Evolutionary conservation across 2,329 filamentous ascomycete species (phyloP).

Genomic region (Cercospora janseana): DNA sequence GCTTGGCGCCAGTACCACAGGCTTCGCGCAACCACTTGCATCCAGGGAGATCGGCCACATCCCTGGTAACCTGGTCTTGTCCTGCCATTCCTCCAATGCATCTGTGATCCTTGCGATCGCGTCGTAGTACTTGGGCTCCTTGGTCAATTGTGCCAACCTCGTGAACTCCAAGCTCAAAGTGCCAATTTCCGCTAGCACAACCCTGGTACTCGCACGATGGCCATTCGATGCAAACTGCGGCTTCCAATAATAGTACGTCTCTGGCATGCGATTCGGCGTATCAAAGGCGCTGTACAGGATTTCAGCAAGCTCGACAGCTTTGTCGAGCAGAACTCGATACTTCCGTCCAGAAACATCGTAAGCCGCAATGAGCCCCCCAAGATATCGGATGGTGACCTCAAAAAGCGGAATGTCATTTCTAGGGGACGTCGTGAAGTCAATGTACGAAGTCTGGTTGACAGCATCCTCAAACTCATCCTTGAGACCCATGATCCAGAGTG

Average conservation of each 20-base stretch:
- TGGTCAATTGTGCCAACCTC: conserved; percentile 79
- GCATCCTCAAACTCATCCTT: conserved; percentile 77
- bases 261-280: conserved; percentile 90
- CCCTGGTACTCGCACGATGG: conserved; percentile 58
- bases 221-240: conserved; percentile 63
- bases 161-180: conserved; percentile 87
- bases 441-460: conserved; percentile 63
- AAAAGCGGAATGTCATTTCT: conserved; percentile 78
- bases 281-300: conserved; percentile 81
- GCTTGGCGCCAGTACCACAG: conserved; percentile 22
- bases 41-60: conserved; percentile 79
- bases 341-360: conserved; percentile 76
- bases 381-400: conserved; percentile 86
- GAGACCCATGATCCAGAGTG: conserved; percentile 82
- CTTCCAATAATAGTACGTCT: conserved; percentile 76
- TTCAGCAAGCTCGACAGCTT: conserved; percentile 76
- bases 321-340: conserved; percentile 69
- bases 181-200: conserved; percentile 68
- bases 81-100: conserved; percentile 72
- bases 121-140: conserved; percentile 81
- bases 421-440: conserved; percentile 77
- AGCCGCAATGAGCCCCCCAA: conserved; percentile 80
- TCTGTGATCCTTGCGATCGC: conserved; percentile 83
- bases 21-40: conserved; percentile 70
- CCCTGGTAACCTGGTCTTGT: conserved; percentile 67